Conservation (phyloP, 768 basidiomycete genomes). For the Rhizopogon vesiculosus region DNA sequence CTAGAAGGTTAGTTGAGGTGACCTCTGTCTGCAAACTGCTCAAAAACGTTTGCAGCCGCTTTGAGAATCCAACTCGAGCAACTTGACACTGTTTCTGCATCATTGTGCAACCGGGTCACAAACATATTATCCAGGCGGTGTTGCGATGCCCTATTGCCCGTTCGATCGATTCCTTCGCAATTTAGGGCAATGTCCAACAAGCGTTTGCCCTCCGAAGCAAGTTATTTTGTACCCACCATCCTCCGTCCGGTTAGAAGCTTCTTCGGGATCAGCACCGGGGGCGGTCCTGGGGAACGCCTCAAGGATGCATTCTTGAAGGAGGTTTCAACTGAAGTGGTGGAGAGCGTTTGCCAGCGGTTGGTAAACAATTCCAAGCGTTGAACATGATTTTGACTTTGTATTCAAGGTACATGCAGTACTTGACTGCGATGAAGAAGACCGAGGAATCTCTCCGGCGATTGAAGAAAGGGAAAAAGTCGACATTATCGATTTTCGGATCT, state of each 20-base stretch:
- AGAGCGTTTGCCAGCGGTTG: constrained; percentile 64
- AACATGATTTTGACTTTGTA: neutral
- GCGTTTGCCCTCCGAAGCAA: constrained; percentile 69
- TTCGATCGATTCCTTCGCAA: constrained; percentile 86
- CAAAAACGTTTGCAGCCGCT: constrained; percentile 36
- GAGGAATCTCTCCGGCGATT: constrained; percentile 84
- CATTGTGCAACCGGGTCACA: constrained; percentile 61
- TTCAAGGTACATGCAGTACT: constrained; percentile 70
- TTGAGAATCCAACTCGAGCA: constrained; percentile 48
- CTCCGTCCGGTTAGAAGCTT: constrained; percentile 75
- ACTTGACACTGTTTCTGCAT: constrained; percentile 48
- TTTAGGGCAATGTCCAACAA: constrained; percentile 82
- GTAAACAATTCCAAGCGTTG: constrained; percentile 2
- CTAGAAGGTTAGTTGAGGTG: constrained; percentile 44
- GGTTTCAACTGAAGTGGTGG: constrained; percentile 63
- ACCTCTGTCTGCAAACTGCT: neutral
- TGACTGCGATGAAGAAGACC: constrained; percentile 85
- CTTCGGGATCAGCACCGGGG: constrained; percentile 55
- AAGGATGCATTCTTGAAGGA: constrained; percentile 46
- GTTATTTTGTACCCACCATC: constrained; percentile 80
- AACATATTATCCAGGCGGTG: constrained; percentile 74
- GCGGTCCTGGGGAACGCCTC: constrained; percentile 58
- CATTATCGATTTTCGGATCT: constrained; percentile 77
- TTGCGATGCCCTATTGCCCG: constrained; percentile 77
- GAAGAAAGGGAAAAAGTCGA: constrained; percentile 79